A percentile compares a stretch with the other conserved stretches of the same genome.
phyloP scores from a whole-genome alignment of 169 alveolate species.

The Cryptosporidium viatorum region DNA sequence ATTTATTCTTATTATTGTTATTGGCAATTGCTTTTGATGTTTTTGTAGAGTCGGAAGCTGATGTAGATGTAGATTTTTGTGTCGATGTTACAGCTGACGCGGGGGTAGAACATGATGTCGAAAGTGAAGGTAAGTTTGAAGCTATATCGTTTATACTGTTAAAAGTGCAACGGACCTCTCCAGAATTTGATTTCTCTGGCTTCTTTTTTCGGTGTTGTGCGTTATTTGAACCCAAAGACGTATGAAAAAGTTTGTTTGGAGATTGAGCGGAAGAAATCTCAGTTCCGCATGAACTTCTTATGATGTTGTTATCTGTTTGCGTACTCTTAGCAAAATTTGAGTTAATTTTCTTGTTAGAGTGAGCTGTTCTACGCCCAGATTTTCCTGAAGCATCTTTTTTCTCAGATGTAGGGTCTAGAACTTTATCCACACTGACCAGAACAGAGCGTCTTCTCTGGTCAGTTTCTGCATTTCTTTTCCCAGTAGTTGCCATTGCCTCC shows the following conservation, averaged over 20 bases:
- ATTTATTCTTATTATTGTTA: not conserved
- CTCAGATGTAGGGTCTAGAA: constrained; percentile 6
- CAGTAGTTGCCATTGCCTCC: not conserved
- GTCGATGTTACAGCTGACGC: not conserved
- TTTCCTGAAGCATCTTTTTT: constrained; percentile 13
- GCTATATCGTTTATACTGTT: not conserved
- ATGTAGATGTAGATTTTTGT: not conserved
- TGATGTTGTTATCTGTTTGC: not conserved
- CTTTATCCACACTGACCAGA: constrained; percentile 10
- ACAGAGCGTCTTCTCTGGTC: constrained; percentile 39
- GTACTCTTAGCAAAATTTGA: not conserved
- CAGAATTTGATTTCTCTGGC: not conserved
- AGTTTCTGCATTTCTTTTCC: constrained; percentile 3
- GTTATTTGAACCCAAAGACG: not conserved
- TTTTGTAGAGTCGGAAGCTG: not conserved
- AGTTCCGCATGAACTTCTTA: not conserved
- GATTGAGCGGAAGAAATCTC: not conserved
- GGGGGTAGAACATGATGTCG: not conserved
- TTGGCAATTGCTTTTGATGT: not conserved
- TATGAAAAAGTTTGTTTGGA: not conserved
- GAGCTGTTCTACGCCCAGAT: constrained; percentile 20
- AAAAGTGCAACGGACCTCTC: constrained; percentile 7
- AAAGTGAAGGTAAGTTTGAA: not conserved
- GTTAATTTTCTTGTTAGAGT: constrained; percentile 14
- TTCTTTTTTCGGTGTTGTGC: constrained; percentile 8